Base-by-base conservation (phyloP, 139 green algal genomes). In the Chlamydomonas sp. region DNA sequence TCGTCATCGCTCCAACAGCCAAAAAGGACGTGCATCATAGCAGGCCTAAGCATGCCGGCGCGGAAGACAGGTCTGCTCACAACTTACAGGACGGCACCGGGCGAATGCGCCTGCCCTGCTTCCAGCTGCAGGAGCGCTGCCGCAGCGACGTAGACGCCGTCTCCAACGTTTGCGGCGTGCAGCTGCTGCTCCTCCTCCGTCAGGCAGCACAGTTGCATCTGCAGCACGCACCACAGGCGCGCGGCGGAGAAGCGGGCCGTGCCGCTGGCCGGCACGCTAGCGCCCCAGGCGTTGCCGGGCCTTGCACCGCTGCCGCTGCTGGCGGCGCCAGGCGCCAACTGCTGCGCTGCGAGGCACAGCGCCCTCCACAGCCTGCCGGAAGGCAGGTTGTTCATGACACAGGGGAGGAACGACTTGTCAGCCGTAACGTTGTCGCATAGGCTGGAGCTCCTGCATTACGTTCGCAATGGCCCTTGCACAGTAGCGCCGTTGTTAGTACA, bases 171-270 rank as follows among this genome's bases (percentile, higher is more conserved):
- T 8, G 61, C 60, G 1, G 82, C 75, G 62, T 86, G 82, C 9
- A 86, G 4, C 4, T 31, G 60, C 82, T 86, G 82, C 82, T 86
- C 82, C 12, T 86, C 82, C 1, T 71, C n/a, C 0, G 71, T 60
- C 5, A 86, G 60, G 69, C 82, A 86, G 5, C 60, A 79, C 8
- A 86, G 82, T 12, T 86, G 82, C 71, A 79, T 57, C 71, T 86
- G 82, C 9, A 86, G 14, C n/a, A 86, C 82, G 10, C 58, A 80
- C 82, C 82, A 86, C 7, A 86, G 82, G 8, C 82, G 82, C 5
- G 71, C 59, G 9, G 71, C 18, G 1, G 62, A 18, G 58, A 86
- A 77, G 62, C 59, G 4, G 61, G 71, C 66, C 62, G 0, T 71
- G 58, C 68, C 18, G 58, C 8, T 74, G 17, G 15, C 3, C 16